A percentile compares a stretch with the other conserved stretches of the same genome.
phyloP scores from a whole-genome alignment of 495 filamentous ascomycete genomes.

The Podospora pseudocomata region DNA sequence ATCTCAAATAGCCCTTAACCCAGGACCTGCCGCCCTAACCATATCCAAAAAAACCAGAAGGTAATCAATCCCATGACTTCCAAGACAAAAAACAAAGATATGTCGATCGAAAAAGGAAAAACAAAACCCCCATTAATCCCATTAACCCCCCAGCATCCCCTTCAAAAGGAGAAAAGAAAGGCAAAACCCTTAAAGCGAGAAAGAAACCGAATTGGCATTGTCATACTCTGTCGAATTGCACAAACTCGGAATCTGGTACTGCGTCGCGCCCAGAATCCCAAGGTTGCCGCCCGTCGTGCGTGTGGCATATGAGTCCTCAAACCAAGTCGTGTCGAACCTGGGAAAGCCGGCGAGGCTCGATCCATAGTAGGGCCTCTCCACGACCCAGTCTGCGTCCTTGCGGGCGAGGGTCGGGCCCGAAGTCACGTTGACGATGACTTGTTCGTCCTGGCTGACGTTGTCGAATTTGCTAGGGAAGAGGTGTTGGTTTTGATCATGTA shows the following conservation, averaged over 20 bases:
- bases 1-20: not conserved
- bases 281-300: constrained; percentile 8
- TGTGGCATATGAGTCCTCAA: constrained; percentile 25
- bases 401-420: constrained; percentile 24
- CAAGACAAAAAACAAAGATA: not conserved
- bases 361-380: constrained; percentile 31
- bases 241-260: constrained; percentile 26
- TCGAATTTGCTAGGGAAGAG: constrained; percentile 2
- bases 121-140: not conserved
- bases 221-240: constrained; percentile 25
- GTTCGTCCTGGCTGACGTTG: constrained; percentile 21
- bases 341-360: constrained; percentile 23
- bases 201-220: constrained; percentile 14
- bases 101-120: not conserved
- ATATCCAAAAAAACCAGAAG: not conserved
- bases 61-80: not conserved
- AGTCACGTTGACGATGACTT: constrained; percentile 15
- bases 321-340: constrained; percentile 30
- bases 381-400: constrained; percentile 31
- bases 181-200: constrained; percentile 9
- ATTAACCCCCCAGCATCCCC: not conserved
- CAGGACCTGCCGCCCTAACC: no score
- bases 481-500: not conserved
- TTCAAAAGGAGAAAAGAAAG: constrained; percentile 15
- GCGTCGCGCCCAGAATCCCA: constrained; percentile 27